These are phyloP conservation scores for Russula compacta DNA, from an alignment of 768 basidiomycete species.

Conservation along the genomic window DNA sequence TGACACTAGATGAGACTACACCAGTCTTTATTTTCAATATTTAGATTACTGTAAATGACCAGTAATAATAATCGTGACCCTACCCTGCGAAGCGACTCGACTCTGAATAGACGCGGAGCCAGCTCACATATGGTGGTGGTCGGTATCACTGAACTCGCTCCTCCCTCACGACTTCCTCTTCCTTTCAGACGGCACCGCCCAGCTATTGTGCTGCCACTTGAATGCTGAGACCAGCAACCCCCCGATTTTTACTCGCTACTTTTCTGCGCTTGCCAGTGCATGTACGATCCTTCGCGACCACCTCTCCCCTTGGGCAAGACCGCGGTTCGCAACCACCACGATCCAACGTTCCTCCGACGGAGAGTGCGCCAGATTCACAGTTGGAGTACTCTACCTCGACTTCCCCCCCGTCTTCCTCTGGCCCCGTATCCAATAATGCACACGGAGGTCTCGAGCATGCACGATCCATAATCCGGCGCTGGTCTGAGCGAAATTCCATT, in stretches of 20 bases:
- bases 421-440: neutral
- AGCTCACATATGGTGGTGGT: neutral
- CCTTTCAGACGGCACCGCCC: too few species aligned
- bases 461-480: conserved; percentile 29
- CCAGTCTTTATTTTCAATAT: neutral
- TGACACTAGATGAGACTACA: neutral
- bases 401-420: neutral
- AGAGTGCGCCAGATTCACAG: neutral
- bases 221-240: conserved; percentile 10
- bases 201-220: neutral
- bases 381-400: too few species aligned
- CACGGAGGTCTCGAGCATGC: neutral
- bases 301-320: neutral
- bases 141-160: neutral
- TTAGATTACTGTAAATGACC: too few species aligned
- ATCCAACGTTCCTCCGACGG: neutral
- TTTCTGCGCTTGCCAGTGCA: neutral
- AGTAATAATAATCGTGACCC: too few species aligned
- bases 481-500: conserved; percentile 33
- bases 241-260: neutral
- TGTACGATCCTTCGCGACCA: neutral
- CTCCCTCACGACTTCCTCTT: neutral
- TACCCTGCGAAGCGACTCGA: neutral
- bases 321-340: neutral
- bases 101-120: neutral